Conservation (phyloP, 2,329 filamentous ascomycete species). For the Paraphoma chrysanthemicola region DNA sequence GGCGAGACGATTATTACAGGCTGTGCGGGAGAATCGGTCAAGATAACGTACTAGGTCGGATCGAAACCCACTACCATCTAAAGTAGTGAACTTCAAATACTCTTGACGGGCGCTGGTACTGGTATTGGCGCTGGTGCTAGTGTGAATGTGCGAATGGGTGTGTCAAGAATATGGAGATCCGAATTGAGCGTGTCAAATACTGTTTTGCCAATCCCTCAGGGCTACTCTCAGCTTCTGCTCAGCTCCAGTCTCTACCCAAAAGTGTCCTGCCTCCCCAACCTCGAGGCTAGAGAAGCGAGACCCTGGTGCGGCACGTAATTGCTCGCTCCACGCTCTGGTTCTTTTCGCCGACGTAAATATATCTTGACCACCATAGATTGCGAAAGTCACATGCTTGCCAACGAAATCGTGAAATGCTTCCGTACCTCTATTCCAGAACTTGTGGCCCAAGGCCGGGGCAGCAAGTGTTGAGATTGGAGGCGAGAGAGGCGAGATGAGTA, state of each 20-base stretch:
- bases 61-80: too few species aligned
- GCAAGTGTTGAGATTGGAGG: slow-evolving; percentile 50
- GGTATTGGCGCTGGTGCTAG: too few species aligned
- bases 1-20: too few species aligned
- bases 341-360: slow-evolving; percentile 72
- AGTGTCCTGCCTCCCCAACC: slow-evolving; percentile 59
- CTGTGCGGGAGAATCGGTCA: too few species aligned
- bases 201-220: slow-evolving; percentile 48
- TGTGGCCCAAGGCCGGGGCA: slow-evolving; percentile 39
- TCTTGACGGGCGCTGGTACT: too few species aligned
- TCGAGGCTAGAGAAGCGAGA: slow-evolving; percentile 51
- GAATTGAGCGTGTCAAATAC: too few species aligned
- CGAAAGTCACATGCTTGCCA: slow-evolving; percentile 60
- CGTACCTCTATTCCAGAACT: slow-evolving; percentile 32
- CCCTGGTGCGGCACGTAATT: slow-evolving; percentile 51
- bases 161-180: too few species aligned
- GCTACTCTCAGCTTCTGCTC: slow-evolving; percentile 48
- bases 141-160: too few species aligned
- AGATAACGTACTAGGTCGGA: too few species aligned
- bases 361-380: slow-evolving; percentile 78
- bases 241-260: slow-evolving; percentile 54
- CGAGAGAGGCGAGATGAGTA: slow-evolving; percentile 57
- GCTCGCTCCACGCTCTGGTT: slow-evolving; percentile 70
- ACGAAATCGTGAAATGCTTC: slow-evolving; percentile 22
- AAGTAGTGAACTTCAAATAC: too few species aligned